Percentiles rank a stretch among this genome's conserved stretches.
phyloP scores from a whole-genome alignment of 2,329 filamentous ascomycete species.

The Neophaeococcomyces mojaviensis region DNA sequence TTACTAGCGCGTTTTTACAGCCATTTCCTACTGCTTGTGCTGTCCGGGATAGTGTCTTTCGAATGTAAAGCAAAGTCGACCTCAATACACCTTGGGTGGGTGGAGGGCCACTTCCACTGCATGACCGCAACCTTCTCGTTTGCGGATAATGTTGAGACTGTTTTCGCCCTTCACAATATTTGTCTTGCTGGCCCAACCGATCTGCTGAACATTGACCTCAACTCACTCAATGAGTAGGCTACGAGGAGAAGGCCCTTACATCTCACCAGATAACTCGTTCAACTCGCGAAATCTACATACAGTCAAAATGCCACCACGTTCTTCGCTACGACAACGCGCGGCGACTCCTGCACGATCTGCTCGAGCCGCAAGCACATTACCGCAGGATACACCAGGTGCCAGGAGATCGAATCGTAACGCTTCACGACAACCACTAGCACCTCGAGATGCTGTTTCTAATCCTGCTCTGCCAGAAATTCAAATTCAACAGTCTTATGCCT shows the following conservation, averaged over 20 bases:
- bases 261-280: constrained; percentile 3
- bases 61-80: not conserved
- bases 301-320: constrained; percentile 2
- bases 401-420: constrained; percentile 13
- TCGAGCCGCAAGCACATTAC: constrained; percentile 11
- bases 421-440: constrained; percentile 13
- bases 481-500: constrained; percentile 34
- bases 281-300: not conserved
- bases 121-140: not conserved
- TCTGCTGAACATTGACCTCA: no score
- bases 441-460: constrained; percentile 20
- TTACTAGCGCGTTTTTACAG: no score
- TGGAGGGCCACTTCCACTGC: constrained; percentile 2
- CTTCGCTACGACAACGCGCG: not conserved
- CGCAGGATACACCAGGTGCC: constrained; percentile 11
- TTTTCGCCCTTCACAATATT: no score
- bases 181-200: no score
- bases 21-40: no score
- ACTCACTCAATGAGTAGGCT: not conserved
- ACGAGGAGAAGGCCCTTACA: not conserved
- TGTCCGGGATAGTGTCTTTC: constrained; percentile 1
- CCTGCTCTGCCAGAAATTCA: constrained; percentile 31
- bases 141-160: no score
- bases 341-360: constrained; percentile 19
- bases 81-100: constrained; percentile 3